Percentiles rank a stretch among this genome's conserved stretches.
Evolutionary conservation across 345 rosid species (phyloP).

Genomic region (Carallia brachiata): DNA sequence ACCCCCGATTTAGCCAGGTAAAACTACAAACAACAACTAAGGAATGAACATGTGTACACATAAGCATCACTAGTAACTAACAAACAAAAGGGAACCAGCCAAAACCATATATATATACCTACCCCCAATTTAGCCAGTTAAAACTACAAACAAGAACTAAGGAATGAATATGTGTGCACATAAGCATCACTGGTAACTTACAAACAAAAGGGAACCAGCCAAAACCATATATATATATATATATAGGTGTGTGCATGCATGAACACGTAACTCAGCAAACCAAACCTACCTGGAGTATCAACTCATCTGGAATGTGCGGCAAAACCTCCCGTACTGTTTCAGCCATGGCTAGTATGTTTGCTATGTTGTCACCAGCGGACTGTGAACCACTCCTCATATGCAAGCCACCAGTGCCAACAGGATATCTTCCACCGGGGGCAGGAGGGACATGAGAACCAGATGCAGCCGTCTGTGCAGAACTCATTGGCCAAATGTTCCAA

Average conservation of each 20-base stretch:
- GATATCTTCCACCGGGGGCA: conserved; percentile 41
- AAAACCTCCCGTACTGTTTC: conserved; percentile 92
- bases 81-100: not conserved
- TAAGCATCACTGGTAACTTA: no score
- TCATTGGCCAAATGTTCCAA: conserved; percentile 89
- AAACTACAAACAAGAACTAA: no score
- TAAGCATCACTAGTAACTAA: no score
- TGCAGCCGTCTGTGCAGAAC: conserved; percentile 62
- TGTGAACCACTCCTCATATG: conserved; percentile 58
- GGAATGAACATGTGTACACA: not conserved
- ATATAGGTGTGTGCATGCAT: no score
- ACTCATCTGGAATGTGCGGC: conserved; percentile 89
- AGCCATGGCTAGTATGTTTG: conserved; percentile 86
- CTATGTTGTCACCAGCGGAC: conserved; percentile 52
- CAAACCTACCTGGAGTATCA: conserved; percentile 74
- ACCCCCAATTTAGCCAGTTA: no score
- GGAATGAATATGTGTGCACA: no score
- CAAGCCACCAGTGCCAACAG: conserved; percentile 55
- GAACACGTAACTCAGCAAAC: not conserved
- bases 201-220: no score
- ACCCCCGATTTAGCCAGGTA: not conserved
- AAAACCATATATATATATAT: no score
- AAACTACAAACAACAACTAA: not conserved
- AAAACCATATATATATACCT: no score
- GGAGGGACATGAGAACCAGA: conserved; percentile 57